Percentiles rank a stretch among this genome's conserved stretches.
Conservation (phyloP, 2,329 filamentous ascomycete species). For the Penicillium freii region DNA sequence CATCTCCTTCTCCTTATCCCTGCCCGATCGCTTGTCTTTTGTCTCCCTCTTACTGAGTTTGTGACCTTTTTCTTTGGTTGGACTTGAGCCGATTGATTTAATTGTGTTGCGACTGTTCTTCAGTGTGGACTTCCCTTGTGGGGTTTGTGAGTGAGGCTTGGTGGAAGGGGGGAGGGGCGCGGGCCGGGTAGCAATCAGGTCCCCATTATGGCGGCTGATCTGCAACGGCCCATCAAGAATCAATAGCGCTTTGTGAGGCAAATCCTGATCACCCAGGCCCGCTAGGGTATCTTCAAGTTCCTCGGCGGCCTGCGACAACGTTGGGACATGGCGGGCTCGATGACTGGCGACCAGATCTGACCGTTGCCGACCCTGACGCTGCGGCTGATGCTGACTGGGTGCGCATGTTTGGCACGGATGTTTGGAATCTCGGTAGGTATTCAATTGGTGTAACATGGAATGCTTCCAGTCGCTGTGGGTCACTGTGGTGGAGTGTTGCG, state of each 20-base stretch:
- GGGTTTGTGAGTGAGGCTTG: constrained; percentile 16
- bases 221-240: constrained; percentile 32
- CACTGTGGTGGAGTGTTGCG: neutral
- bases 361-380: constrained; percentile 9
- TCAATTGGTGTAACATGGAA: neutral
- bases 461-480: neutral
- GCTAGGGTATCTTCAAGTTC: constrained; percentile 29
- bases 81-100: neutral
- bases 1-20: neutral
- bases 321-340: constrained; percentile 17
- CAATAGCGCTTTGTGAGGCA: constrained; percentile 12
- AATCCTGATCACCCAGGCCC: constrained; percentile 1
- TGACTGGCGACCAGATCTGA: constrained; percentile 8
- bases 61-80: constrained; percentile 1
- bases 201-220: constrained; percentile 35
- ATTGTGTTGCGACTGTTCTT: constrained; percentile 1
- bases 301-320: constrained; percentile 35
- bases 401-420: neutral
- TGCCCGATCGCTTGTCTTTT: neutral
- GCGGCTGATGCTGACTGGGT: neutral
- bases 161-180: constrained; percentile 31
- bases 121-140: neutral
- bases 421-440: neutral
- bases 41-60: constrained; percentile 3
- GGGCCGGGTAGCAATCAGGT: constrained; percentile 33